Percentiles rank a stretch among this genome's conserved stretches.
Conservation (phyloP, 306 rosid species). For the Citrullus colocynthis region DNA sequence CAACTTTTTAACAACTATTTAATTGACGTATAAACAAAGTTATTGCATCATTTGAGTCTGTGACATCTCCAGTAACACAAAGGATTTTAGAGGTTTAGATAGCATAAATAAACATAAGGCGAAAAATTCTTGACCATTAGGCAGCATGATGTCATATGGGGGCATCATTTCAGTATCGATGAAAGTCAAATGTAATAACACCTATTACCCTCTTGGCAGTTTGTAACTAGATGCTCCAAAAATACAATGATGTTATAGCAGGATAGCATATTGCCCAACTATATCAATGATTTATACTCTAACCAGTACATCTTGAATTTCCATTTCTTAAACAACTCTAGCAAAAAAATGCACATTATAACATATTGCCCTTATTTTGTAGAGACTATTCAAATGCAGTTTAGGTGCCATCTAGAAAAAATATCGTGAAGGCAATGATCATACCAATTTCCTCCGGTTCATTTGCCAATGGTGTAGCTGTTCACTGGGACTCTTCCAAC, state of each 20-base stretch:
- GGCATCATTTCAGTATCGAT: not conserved
- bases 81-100: not conserved
- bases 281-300: not conserved
- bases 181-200: not conserved
- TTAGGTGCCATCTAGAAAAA: not conserved
- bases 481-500: constrained; percentile 80
- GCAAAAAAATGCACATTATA: not conserved
- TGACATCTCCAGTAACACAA: not conserved
- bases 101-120: not conserved
- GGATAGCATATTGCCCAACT: not conserved
- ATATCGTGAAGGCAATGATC: constrained; percentile 12
- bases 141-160: not conserved
- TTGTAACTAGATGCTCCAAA: not conserved
- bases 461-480: constrained; percentile 91
- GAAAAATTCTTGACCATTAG: not conserved
- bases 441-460: constrained; percentile 53
- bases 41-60: not conserved
- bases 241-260: not conserved
- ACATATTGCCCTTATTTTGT: not conserved
- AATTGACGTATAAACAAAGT: not conserved
- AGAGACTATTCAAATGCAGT: not conserved
- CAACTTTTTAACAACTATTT: not conserved
- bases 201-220: not conserved
- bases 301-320: not conserved
- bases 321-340: not conserved